phyloP scores from a whole-genome alignment of 345 rosid species.

The Dipteronia sinensis region DNA sequence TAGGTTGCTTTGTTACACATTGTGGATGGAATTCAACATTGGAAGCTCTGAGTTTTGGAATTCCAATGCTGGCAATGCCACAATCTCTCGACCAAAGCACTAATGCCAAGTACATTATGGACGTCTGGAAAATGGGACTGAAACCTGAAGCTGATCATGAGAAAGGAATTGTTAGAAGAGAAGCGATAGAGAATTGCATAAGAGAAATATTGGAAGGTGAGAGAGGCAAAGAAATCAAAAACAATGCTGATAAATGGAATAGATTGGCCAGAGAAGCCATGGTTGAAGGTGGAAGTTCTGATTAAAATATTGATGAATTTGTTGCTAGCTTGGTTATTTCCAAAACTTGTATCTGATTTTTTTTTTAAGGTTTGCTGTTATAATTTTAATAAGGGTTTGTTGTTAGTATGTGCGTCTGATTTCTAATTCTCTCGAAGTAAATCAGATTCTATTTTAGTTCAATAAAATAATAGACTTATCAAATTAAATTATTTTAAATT shows the following conservation, averaged over 20 bases:
- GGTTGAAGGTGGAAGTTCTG: slow-evolving; percentile 36
- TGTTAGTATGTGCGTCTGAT: too few species aligned
- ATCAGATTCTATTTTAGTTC: too few species aligned
- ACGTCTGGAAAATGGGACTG: slow-evolving; percentile 43
- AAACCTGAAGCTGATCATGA: slow-evolving; percentile 14
- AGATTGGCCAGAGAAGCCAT: slow-evolving; percentile 29
- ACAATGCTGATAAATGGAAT: slow-evolving; percentile 32
- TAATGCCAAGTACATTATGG: slow-evolving; percentile 42
- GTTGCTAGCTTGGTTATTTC: slow-evolving; percentile 14
- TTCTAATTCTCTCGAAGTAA: too few species aligned
- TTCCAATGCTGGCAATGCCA: slow-evolving; percentile 48
- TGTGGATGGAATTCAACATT: slow-evolving; percentile 43
- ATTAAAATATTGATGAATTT: slow-evolving; percentile 29
- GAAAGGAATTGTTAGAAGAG: slow-evolving; percentile 27
- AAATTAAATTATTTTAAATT: too few species aligned
- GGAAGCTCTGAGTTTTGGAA: slow-evolving; percentile 47
- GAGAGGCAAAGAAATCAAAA: slow-evolving; percentile 29
- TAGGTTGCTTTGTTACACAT: slow-evolving; percentile 49
- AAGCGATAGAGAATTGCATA: slow-evolving; percentile 24
- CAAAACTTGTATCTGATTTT: background rate
- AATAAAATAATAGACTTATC: too few species aligned
- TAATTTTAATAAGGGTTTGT: too few species aligned
- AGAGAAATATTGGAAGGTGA: slow-evolving; percentile 36
- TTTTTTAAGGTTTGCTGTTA: too few species aligned
- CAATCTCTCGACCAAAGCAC: slow-evolving; percentile 48